These are phyloP conservation scores for Boeremia lycopersici DNA, from an alignment of 2,329 filamentous ascomycete genomes.

Conservation along the genomic window DNA sequence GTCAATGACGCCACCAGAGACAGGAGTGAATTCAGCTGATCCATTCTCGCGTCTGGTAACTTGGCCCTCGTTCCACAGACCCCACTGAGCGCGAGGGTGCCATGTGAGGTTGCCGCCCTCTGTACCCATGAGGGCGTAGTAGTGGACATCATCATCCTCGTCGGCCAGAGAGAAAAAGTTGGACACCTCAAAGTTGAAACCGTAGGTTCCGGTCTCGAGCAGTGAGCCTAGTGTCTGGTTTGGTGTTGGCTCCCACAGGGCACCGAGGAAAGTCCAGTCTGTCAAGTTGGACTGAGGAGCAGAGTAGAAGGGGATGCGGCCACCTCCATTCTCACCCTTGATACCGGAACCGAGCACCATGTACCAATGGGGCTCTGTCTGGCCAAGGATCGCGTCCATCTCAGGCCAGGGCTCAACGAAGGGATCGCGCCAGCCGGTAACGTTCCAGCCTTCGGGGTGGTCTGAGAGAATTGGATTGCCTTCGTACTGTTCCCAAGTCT, in stretches of 20 bases:
- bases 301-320: slow-evolving; percentile 55
- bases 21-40: slow-evolving; percentile 52
- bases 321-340: slow-evolving; percentile 53
- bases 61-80: slow-evolving; percentile 54
- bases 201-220: slow-evolving; percentile 53
- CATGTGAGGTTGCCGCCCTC: slow-evolving; percentile 54
- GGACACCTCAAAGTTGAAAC: slow-evolving; percentile 57
- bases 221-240: slow-evolving; percentile 52
- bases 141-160: slow-evolving; percentile 52
- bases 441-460: slow-evolving; percentile 53
- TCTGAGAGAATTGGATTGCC: slow-evolving; percentile 54
- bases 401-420: slow-evolving; percentile 48
- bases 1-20: slow-evolving; percentile 52
- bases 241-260: slow-evolving; percentile 52
- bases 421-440: slow-evolving; percentile 47
- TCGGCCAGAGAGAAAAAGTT: slow-evolving; percentile 55
- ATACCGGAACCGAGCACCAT: slow-evolving; percentile 55
- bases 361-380: slow-evolving; percentile 53
- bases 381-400: slow-evolving; percentile 51
- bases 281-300: slow-evolving; percentile 53
- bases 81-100: slow-evolving; percentile 49
- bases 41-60: slow-evolving; percentile 52
- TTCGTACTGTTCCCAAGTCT: slow-evolving; percentile 55
- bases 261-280: slow-evolving; percentile 55
- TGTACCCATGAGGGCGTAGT: slow-evolving; percentile 52